Evolutionary conservation across 176 grass and related monocot species (phyloP).

Genomic region (Pontederia crassipes): DNA sequence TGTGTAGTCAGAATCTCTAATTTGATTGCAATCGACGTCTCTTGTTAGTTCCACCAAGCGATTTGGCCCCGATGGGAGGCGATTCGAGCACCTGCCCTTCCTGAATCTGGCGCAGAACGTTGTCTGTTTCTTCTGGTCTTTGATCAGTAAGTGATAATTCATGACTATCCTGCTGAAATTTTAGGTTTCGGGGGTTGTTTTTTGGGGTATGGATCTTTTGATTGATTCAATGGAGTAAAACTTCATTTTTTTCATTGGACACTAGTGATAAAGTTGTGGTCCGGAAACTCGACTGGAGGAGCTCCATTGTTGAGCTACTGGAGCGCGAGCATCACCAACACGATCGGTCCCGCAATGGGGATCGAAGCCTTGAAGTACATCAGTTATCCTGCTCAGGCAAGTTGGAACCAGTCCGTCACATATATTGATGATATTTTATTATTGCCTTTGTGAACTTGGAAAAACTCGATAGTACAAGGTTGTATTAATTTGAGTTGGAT

Average conservation of each 20-base stretch:
- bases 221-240: not conserved
- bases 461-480: too few species aligned
- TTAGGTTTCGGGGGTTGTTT: not conserved
- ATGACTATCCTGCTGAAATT: not conserved
- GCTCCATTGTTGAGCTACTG: slow-evolving; percentile 69
- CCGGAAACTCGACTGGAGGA: slow-evolving; percentile 32
- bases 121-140: slow-evolving; percentile 82
- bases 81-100: slow-evolving; percentile 92
- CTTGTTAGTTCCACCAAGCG: slow-evolving; percentile 79
- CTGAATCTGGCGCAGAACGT: slow-evolving; percentile 93
- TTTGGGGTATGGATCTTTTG: not conserved
- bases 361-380: slow-evolving; percentile 97
- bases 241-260: slow-evolving; percentile 2
- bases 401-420: not conserved
- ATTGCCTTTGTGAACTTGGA: not conserved
- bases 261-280: slow-evolving; percentile 90
- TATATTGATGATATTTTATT: not conserved
- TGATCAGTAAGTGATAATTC: slow-evolving; percentile 52
- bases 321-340: slow-evolving; percentile 81
- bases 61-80: slow-evolving; percentile 63
- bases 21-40: not conserved
- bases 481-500: not conserved
- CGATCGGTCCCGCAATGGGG: slow-evolving; percentile 84
- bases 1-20: too few species aligned
- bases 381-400: slow-evolving; percentile 92